Percentiles rank a stretch among this genome's conserved stretches.
phyloP scores from a whole-genome alignment of 2,329 filamentous ascomycete genomes.

The Xylaria hypoxylon region DNA sequence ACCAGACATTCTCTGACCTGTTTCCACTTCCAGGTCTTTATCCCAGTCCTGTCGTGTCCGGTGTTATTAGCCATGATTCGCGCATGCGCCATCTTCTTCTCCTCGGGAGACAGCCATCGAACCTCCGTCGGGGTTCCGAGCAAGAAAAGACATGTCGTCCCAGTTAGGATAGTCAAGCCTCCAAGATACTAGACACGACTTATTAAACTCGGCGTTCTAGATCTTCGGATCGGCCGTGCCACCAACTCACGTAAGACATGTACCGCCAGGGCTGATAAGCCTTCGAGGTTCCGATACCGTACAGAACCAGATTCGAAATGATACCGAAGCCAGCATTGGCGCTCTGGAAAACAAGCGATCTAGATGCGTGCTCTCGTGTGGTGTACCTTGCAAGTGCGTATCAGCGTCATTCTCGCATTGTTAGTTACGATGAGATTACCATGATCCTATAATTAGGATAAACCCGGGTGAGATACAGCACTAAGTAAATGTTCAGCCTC shows the following conservation, averaged over 20 bases:
- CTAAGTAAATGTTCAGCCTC: slow-evolving; percentile 34
- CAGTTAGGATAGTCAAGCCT: slow-evolving; percentile 51
- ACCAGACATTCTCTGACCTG: slow-evolving; percentile 52
- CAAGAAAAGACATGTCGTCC: slow-evolving; percentile 51
- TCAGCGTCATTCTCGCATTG: slow-evolving; percentile 8
- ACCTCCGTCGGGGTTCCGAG: slow-evolving; percentile 55
- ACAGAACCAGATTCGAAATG: slow-evolving; percentile 53
- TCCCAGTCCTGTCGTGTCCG: slow-evolving; percentile 53
- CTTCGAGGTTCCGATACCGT: slow-evolving; percentile 51
- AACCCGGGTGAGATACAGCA: slow-evolving; percentile 56
- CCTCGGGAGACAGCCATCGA: slow-evolving; percentile 52
- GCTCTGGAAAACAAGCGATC: slow-evolving; percentile 53
- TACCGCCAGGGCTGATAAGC: slow-evolving; percentile 52
- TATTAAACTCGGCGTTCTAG: slow-evolving; percentile 2
- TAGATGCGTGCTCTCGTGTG: slow-evolving; percentile 53
- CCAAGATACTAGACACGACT: slow-evolving; percentile 51
- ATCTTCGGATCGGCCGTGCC: slow-evolving; percentile 14
- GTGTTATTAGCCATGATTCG: slow-evolving; percentile 54
- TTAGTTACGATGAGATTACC: slow-evolving; percentile 23
- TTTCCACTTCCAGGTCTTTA: slow-evolving; percentile 55
- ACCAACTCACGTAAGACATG: slow-evolving; percentile 52
- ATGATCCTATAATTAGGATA: slow-evolving; percentile 52
- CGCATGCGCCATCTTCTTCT: slow-evolving; percentile 54
- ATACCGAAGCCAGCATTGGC: slow-evolving; percentile 55
- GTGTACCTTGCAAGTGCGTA: slow-evolving; percentile 50